Conservation (phyloP, 164 flowering plant species). For the Magnolia officinalis region DNA sequence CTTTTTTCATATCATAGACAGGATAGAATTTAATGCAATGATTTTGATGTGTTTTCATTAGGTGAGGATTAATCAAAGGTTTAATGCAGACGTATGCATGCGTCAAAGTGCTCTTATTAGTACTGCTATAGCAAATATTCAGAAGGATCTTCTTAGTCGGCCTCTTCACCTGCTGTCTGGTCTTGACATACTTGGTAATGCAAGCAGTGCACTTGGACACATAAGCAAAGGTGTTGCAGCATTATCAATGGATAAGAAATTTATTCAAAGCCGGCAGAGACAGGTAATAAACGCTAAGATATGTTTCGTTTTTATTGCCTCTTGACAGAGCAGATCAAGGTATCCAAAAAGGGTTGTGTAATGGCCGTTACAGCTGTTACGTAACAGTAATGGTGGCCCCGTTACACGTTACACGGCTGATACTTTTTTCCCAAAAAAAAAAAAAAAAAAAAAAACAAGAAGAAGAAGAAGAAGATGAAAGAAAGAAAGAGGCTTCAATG, state of each 20-base stretch:
- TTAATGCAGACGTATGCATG: constrained; percentile 73
- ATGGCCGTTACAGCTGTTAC: no score
- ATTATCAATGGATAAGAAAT: constrained; percentile 96
- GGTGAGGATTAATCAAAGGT: constrained; percentile 85
- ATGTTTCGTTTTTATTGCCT: not conserved
- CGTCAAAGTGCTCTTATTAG: constrained; percentile 77
- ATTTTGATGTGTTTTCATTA: constrained; percentile 23
- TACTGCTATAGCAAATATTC: constrained; percentile 67
- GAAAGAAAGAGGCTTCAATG: no score
- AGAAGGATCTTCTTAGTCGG: constrained; percentile 92
- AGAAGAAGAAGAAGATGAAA: no score
- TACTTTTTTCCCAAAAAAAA: no score
- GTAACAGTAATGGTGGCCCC: no score
- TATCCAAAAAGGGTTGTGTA: not conserved
- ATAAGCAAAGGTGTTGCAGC: constrained; percentile 99
- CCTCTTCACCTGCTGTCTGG: constrained; percentile 97
- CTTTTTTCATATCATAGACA: not conserved
- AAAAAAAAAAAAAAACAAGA: no score
- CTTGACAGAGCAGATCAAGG: not conserved
- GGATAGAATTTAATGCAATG: not conserved
- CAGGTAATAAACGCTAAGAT: constrained; percentile 46
- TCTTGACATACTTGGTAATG: constrained; percentile 97
- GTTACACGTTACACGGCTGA: no score
- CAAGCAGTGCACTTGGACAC: constrained; percentile 99
- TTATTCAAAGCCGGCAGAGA: constrained; percentile 90